A percentile compares a stretch with the other conserved stretches of the same genome.
phyloP scores from a whole-genome alignment of 2,329 filamentous ascomycete genomes.

The Verticillium dahliae region DNA sequence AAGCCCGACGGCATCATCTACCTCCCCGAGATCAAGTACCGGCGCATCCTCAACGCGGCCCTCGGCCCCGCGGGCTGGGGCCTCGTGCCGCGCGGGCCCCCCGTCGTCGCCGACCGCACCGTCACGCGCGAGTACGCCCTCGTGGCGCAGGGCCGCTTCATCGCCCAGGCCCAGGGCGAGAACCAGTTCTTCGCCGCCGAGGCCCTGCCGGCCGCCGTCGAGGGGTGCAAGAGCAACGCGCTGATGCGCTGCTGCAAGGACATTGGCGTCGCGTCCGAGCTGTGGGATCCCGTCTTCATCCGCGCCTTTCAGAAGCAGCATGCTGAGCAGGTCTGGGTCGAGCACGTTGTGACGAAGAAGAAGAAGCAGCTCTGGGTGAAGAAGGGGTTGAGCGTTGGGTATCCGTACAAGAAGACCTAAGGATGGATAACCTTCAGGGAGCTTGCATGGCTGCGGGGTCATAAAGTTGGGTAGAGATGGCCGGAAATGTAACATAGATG shows the following conservation, averaged over 20 bases:
- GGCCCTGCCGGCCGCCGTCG: conserved; percentile 85
- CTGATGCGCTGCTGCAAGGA: conserved; percentile 99
- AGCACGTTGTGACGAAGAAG: conserved; percentile 82
- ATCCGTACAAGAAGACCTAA: conserved; percentile 43
- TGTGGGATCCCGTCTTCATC: conserved; percentile 94
- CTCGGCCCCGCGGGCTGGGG: conserved; percentile 98
- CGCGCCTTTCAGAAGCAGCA: conserved; percentile 70
- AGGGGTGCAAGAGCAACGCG: conserved; percentile 96
- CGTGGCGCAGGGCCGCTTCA: conserved; percentile 81
- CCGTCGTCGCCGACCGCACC: conserved; percentile 73
- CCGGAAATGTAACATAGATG: background rate
- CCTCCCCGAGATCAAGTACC: conserved; percentile 96
- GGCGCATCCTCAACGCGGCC: conserved; percentile 78
- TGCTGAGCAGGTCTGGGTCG: conserved; percentile 79
- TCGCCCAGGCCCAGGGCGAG: conserved; percentile 88
- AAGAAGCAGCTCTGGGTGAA: conserved; percentile 80
- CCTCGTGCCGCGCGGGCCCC: conserved; percentile 78
- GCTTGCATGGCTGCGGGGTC: too few relatives aligned
- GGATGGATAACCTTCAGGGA: too few relatives aligned
- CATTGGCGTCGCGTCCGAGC: conserved; percentile 84
- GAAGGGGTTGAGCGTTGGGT: conserved; percentile 70
- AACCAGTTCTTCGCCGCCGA: conserved; percentile 89
- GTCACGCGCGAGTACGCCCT: conserved; percentile 90
- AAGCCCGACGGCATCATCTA: conserved; percentile 97
- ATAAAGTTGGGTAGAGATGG: too few relatives aligned